Evolutionary conservation across 169 alveolate genomes (phyloP), one percentile per base, ranked within the genome.

Genomic region (Plasmodium cynomolgi): DNA sequence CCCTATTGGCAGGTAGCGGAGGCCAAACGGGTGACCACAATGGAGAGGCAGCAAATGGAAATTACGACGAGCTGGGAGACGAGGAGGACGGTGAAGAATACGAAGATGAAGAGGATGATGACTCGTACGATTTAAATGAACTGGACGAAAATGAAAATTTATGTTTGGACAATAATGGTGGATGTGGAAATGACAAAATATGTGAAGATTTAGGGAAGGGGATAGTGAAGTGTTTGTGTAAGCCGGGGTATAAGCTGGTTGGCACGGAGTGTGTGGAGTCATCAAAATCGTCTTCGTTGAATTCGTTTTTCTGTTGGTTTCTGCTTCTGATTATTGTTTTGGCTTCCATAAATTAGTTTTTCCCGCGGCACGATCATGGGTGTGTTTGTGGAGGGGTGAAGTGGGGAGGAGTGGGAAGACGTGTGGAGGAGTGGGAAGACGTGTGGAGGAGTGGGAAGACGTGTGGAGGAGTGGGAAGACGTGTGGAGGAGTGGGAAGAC

Each of bases 91-190:
- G 29, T 3, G 91, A 83, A 3, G 81, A 83, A 15, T 74, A 83
- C 13, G 54, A 47, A 6, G 56, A 68, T 29, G 84, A 13, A 26
- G 93, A 62, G 13, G 74, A 41, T 73, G 77, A 44, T 37, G 41
- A 0, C 0, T 7, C 7, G 7, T 68, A 68, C 77, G 41, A 68
- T 23, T 68, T 68, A 26, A 2, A 7, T 0, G 77, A 68, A 0
- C 13, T 17, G 20, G 80, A 73, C 20, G 93, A 84, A 23, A 73
- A 56, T 58, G 73, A 11, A 75, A 39, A 74, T 20, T 11, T 54
- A 20, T 90, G 94, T n/a, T 29, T 2, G 37, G 68, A 56, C 1
- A 81, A 90, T 17, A 90, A 90, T 90, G 94, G 94, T 2, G 91
- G 83, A 15, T 90, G 94, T 90, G 91, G 94, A 23, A 56, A 62